phyloP scores from a whole-genome alignment of 805 yeast genomes.

The Yamadazyma sp. region DNA sequence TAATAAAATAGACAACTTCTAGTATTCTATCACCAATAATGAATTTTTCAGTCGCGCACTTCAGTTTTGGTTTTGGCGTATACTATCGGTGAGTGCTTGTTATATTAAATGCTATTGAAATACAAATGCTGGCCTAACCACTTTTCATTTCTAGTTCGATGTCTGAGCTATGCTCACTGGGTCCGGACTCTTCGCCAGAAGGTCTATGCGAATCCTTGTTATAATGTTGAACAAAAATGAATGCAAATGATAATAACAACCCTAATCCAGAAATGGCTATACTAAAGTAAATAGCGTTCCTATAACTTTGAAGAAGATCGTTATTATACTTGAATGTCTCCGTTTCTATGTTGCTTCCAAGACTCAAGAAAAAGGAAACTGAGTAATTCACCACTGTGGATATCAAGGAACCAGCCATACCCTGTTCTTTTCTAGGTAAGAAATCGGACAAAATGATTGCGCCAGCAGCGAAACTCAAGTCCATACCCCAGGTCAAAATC shows the following conservation, averaged over 20 bases:
- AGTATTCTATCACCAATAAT: conserved; percentile 6
- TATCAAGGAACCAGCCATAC: conserved; percentile 74
- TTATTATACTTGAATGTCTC: conserved; percentile 17
- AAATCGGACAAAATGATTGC: conserved; percentile 59
- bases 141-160: conserved; percentile 1
- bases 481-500: conserved; percentile 72
- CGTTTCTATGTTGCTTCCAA: conserved; percentile 65
- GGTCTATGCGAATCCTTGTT: conserved; percentile 13
- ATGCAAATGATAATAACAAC: conserved; percentile 26
- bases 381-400: conserved; percentile 73
- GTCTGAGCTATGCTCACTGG: too few relatives aligned
- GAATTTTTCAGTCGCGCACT: conserved; percentile 9
- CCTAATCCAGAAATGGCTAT: conserved; percentile 60
- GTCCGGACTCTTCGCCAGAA: conserved; percentile 7
- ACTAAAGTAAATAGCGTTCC: conserved; percentile 60
- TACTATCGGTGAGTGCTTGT: not conserved
- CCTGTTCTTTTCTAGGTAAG: conserved; percentile 65
- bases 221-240: conserved; percentile 18
- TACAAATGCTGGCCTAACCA: too few relatives aligned
- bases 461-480: conserved; percentile 73
- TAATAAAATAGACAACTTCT: not conserved
- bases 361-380: conserved; percentile 66
- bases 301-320: conserved; percentile 42
- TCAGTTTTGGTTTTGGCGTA: not conserved
- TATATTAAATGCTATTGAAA: conserved; percentile 2